Evolutionary conservation across 345 rosid species (phyloP).

Genomic region (Melaleuca alternifolia): DNA sequence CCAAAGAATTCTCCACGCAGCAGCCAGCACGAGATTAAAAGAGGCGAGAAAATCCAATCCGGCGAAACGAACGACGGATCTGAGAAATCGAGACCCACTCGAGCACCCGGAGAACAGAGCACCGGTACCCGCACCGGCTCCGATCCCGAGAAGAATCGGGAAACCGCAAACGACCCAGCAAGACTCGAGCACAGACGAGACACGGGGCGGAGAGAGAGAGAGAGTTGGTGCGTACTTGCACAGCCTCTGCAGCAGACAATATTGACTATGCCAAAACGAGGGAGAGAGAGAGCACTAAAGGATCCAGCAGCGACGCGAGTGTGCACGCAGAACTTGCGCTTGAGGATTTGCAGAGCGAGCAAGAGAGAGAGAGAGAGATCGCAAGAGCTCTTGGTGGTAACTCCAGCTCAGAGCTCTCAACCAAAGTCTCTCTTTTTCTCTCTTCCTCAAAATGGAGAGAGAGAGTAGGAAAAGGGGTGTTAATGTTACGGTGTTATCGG

Average conservation of each 20-base stretch:
- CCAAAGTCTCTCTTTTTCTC: background rate
- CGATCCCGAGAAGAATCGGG: background rate
- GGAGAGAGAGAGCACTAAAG: background rate
- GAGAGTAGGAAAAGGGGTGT: background rate
- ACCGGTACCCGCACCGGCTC: background rate
- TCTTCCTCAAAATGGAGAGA: background rate
- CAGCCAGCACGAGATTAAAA: background rate
- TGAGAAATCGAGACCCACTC: background rate
- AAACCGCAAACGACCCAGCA: background rate
- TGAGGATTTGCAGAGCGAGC: background rate
- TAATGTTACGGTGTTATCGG: background rate
- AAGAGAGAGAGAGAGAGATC: background rate
- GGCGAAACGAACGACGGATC: background rate
- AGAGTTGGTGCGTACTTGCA: background rate
- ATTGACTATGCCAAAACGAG: background rate
- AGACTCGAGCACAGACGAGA: background rate
- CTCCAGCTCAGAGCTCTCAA: conserved; percentile 1
- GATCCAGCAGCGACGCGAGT: background rate
- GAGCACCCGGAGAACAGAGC: background rate
- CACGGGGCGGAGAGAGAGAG: background rate
- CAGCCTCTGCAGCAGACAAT: background rate
- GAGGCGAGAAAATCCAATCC: background rate
- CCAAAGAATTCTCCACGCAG: background rate
- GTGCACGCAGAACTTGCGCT: background rate
- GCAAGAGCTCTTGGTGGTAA: background rate